These are phyloP conservation scores for Penicillium sp. DNA, from an alignment of 2,329 filamentous ascomycete species.

Conservation along the genomic window DNA sequence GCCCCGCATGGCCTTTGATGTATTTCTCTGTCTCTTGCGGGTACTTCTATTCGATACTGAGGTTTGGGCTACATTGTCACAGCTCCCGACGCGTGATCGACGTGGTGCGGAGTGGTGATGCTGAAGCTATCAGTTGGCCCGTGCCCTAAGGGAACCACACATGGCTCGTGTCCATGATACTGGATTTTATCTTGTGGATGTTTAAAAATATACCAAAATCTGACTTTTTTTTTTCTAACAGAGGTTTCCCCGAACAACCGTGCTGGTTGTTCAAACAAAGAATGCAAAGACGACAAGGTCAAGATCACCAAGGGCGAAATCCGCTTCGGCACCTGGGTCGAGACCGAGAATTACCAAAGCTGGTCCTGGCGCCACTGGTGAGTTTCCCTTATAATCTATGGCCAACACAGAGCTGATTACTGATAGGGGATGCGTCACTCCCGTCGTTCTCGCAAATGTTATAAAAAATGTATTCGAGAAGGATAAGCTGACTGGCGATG, in stretches of 20 bases:
- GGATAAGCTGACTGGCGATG: slow-evolving; percentile 26
- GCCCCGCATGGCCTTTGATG: background rate
- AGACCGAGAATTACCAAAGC: slow-evolving; percentile 59
- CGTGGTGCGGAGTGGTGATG: background rate
- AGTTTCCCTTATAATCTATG: slow-evolving; percentile 25
- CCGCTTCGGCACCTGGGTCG: slow-evolving; percentile 73
- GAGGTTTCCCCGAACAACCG: slow-evolving; percentile 71
- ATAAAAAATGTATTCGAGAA: slow-evolving; percentile 1
- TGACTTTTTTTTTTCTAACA: slow-evolving; percentile 40
- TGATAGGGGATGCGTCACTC: slow-evolving; percentile 83
- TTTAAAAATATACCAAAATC: background rate
- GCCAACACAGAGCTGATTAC: background rate
- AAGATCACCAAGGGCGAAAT: slow-evolving; percentile 82
- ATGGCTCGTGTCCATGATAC: background rate
- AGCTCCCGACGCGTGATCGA: background rate
- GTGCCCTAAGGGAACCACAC: background rate
- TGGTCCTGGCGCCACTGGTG: slow-evolving; percentile 90
- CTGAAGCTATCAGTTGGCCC: slow-evolving; percentile 6
- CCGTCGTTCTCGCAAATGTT: slow-evolving; percentile 35
- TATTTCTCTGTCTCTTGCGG: background rate
- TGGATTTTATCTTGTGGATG: background rate
- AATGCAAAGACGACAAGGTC: slow-evolving; percentile 68
- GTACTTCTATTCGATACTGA: background rate
- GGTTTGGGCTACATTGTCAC: too few species aligned
- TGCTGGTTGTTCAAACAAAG: slow-evolving; percentile 70